Evolutionary conservation across 2,329 filamentous ascomycete species (phyloP).

Genomic region (Thyridium curvatum): DNA sequence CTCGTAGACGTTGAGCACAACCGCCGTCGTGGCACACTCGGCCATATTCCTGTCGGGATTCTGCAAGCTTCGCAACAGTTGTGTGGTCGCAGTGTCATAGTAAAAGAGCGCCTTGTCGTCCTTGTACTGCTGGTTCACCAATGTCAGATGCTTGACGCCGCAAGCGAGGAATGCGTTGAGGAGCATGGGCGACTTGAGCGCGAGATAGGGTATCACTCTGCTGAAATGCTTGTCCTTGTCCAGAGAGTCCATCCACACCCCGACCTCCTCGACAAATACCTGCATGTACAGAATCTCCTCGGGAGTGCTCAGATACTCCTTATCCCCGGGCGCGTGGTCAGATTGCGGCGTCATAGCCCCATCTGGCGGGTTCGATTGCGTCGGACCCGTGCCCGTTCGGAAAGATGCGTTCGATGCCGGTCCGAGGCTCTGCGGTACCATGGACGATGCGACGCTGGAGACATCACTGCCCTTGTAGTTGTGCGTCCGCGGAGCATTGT

Average conservation of each 20-base stretch:
- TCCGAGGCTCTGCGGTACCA: conserved; percentile 24
- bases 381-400: conserved; percentile 15
- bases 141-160: conserved; percentile 72
- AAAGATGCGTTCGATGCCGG: conserved; percentile 19
- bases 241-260: conserved; percentile 90
- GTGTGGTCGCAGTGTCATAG: conserved; percentile 78
- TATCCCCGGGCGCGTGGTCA: conserved; percentile 29
- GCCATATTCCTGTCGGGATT: conserved; percentile 79
- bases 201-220: conserved; percentile 73
- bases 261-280: conserved; percentile 85
- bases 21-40: conserved; percentile 80
- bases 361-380: conserved; percentile 26
- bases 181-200: conserved; percentile 78
- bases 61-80: conserved; percentile 69
- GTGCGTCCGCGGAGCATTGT: conserved; percentile 13
- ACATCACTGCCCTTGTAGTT: conserved; percentile 26
- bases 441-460: conserved; percentile 30
- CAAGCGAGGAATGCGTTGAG: conserved; percentile 85
- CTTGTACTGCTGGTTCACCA: conserved; percentile 60
- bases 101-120: conserved; percentile 76
- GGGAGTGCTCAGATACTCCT: conserved; percentile 62
- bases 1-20: conserved; percentile 88
- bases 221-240: conserved; percentile 84
- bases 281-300: conserved; percentile 89
- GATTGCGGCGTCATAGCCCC: conserved; percentile 32